Evolutionary conservation across 352 stramenopile species (phyloP).

Genomic region (Aphanomyces astaci): DNA sequence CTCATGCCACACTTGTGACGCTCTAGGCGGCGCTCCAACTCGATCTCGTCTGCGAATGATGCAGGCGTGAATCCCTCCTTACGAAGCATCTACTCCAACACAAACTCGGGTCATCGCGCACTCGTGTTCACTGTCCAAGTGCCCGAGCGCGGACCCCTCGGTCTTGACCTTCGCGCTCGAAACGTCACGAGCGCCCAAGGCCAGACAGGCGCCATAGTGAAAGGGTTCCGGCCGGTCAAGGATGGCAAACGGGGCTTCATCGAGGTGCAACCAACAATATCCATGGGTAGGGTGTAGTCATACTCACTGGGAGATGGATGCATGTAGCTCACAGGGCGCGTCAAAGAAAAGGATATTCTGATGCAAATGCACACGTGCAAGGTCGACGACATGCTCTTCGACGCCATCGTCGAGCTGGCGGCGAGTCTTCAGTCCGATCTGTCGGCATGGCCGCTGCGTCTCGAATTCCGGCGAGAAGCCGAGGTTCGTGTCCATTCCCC

Average conservation of each 20-base stretch:
- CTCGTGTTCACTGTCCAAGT: slow-evolving; percentile 73
- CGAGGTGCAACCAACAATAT: slow-evolving; percentile 29
- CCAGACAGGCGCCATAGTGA: slow-evolving; percentile 67
- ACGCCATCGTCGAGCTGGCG: slow-evolving; percentile 72
- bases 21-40: slow-evolving; percentile 12
- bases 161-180: slow-evolving; percentile 58
- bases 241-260: slow-evolving; percentile 51
- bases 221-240: slow-evolving; percentile 58
- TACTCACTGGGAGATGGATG: neutral
- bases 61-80: slow-evolving; percentile 4
- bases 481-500: neutral
- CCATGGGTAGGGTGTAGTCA: neutral
- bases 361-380: slow-evolving; percentile 68
- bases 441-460: slow-evolving; percentile 53
- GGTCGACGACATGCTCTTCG: slow-evolving; percentile 77
- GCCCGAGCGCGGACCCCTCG: slow-evolving; percentile 52
- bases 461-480: slow-evolving; percentile 69
- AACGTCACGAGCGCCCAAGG: slow-evolving; percentile 68
- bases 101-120: slow-evolving; percentile 29
- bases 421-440: slow-evolving; percentile 63
- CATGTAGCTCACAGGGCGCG: slow-evolving; percentile 39
- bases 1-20: neutral
- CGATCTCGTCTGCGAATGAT: neutral
- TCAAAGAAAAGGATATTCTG: slow-evolving; percentile 69
- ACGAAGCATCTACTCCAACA: slow-evolving; percentile 19